Base-by-base conservation (phyloP, 306 rosid genomes). In the Prinsepia uniflora region DNA sequence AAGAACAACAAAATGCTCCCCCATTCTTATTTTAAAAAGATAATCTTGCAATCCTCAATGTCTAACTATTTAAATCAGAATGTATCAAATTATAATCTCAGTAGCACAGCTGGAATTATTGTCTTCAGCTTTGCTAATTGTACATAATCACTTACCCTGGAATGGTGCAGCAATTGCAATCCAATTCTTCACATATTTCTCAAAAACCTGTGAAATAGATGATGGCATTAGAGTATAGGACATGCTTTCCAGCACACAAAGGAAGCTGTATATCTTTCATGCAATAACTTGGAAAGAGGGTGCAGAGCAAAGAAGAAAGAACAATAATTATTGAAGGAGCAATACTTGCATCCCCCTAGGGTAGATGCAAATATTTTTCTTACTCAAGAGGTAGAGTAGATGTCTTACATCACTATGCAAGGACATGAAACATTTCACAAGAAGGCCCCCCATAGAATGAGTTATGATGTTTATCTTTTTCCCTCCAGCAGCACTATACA, bases 361-460 rank as follows among this genome's bases (percentile, higher is more conserved):
- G 36, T 30, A 30, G 36, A 30, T 30, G 36, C 36, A 30, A 30
- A 30, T 30, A 30, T 30, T 30, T 30, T 30, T 3, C 36, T 50
- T 19, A 70, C 45, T 75, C 7, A 74, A 74, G 36, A 54, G 55
- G 19, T 50, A 63, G 17, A 39, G 18, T 42, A 36, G 72, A 77
- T 57, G 62, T 43, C 69, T 84, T 94, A 94, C 99, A 74, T 91
- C 83, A 78, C 83, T 79, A 41, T 78, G 95, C 83, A 94, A 82
- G 86, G 67, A 8, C 99, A 91, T 89, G 83, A 94, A 94, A 82
- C 97, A 94, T 83, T 94, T 94, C 85, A 94, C 97, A 72, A 94
- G 80, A 73, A 94, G 89, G 41, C 99, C 99, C 4, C 97, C 99
- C 99, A 94, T 91, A 53, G 99, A 94, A 79, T 94, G 99, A 82